Base-by-base conservation (phyloP, 805 yeast genomes). In the Spathaspora girioi region DNA sequence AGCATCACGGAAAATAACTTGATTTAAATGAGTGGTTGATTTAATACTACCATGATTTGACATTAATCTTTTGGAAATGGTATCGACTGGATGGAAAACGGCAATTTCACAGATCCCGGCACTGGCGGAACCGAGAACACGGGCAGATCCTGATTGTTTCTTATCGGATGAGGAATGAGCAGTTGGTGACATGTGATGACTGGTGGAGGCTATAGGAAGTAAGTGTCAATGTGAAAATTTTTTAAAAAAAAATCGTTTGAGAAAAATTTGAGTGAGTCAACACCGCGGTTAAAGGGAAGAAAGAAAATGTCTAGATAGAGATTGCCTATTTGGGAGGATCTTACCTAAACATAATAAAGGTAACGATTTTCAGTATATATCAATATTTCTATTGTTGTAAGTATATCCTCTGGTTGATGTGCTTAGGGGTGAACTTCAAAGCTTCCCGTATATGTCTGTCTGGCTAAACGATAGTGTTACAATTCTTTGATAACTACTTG, bases 51-150 rank as follows among this genome's bases (percentile, higher is more conserved):
- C 82, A 59, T 81, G 84, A 73, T 88, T 88, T 35, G 90, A 83
- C 96, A 88, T 88, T 68, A 88, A 80, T 78, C 99, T 87, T 78
- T 94, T 94, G 59, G 99, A 91, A 65, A 91, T 87, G 48, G 99
- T 94, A 74, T 94, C 99, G 38, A 94, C 97, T 18, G 99, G 99
- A 73, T 94, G 99, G 83, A 94, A 94, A 41, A 94, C 96, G 51
- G 87, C 96, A 60, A 94, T 87, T 74, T 94, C 99, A 64, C 96
- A 83, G 67, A 94, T 89, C 62, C 99, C 99, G 42, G 99, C 99
- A 18, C 96, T 80, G 15, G 98, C 99, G n/a, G 98, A 93, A 45
- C 99, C 99, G 45, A 94, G 78, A 43, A 93, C 86, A 71, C 98
- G 84, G 62, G 99, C 96, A 45, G 77, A 59, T 50, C 89, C 98